Conservation (phyloP, 2,329 filamentous ascomycete species). For the Byssothecium circinans region DNA sequence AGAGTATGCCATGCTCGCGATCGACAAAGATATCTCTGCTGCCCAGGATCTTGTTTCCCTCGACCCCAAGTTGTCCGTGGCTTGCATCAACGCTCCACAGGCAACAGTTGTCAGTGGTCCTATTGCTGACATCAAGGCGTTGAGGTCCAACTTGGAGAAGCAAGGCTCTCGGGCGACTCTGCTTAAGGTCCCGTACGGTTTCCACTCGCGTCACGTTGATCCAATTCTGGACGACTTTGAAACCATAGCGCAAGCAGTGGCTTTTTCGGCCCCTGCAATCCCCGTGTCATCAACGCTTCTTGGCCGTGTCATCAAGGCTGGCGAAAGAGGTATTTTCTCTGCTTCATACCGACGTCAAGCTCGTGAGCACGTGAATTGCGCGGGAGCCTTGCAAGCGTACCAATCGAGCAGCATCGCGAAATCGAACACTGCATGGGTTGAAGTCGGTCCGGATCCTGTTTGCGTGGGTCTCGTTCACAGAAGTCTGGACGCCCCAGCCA, state of each 20-base stretch:
- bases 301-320: constrained; percentile 27
- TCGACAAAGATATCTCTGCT: background rate
- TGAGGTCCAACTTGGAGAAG: background rate
- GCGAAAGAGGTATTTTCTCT: constrained; percentile 42
- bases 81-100: constrained; percentile 29
- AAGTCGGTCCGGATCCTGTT: constrained; percentile 5
- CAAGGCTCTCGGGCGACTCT: background rate
- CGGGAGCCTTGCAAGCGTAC: constrained; percentile 47
- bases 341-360: constrained; percentile 16
- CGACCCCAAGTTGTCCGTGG: background rate
- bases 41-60: background rate
- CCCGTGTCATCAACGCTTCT: constrained; percentile 31
- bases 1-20: constrained; percentile 34
- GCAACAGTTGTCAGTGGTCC: constrained; percentile 28
- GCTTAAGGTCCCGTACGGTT: constrained; percentile 6
- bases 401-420: background rate
- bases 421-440: background rate
- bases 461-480: constrained; percentile 1
- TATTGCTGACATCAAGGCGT: constrained; percentile 2
- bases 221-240: constrained; percentile 47
- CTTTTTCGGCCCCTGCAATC: constrained; percentile 4
- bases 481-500: background rate
- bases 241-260: constrained; percentile 26
- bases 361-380: constrained; percentile 49
- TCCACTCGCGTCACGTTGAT: constrained; percentile 33